Evolutionary conservation across 768 basidiomycete species (phyloP), one percentile per base, ranked within the genome.

Genomic region (Lactarius sp.): DNA sequence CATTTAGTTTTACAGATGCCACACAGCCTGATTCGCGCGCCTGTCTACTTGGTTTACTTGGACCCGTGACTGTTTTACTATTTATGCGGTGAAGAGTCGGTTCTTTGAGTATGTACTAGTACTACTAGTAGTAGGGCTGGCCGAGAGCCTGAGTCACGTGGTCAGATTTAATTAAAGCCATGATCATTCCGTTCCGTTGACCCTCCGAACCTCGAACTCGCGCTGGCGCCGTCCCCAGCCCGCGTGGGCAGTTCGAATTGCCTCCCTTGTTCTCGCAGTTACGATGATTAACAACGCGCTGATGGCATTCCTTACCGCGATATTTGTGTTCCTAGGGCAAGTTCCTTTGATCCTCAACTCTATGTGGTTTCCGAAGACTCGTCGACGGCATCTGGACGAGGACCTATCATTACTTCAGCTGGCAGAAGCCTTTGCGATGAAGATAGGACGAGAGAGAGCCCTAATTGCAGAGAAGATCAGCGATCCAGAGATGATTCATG

Each of bases 351-450:
- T 37, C 37, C 34, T 59, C 52, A 34, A 63, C 36, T 20, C 42
- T 27, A 13, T 36, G 14, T 53, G 57, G 57, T 49, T 53, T 55
- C 44, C 18, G 51, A 59, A n/a, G 56, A 41, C 42, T 16, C n/a
- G 14, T 18, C 55, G 20, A 42, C 18, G 55, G 50, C 42, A 8
- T 12, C 18, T 47, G 27, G 44, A 58, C 27, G 62, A 57, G 42
- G 50, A 64, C 10, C 10, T 31, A 31, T 54, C 62, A 12, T 33
- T 64, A 27, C 57, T 64, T 42, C 62, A 64, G 37, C 46, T 64
- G n/a, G 62, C 57, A 59, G 62, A 64, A 54, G 62, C 62, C 20
- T 54, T 64, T 47, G 44, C 57, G 33, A 59, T 46, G 20, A 64
- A 46, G 39, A 27, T 59, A 34, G 52, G 41, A 20, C 62, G 51